Base-by-base conservation (phyloP, 208 protist species). In the Crithidia sp. region DNA sequence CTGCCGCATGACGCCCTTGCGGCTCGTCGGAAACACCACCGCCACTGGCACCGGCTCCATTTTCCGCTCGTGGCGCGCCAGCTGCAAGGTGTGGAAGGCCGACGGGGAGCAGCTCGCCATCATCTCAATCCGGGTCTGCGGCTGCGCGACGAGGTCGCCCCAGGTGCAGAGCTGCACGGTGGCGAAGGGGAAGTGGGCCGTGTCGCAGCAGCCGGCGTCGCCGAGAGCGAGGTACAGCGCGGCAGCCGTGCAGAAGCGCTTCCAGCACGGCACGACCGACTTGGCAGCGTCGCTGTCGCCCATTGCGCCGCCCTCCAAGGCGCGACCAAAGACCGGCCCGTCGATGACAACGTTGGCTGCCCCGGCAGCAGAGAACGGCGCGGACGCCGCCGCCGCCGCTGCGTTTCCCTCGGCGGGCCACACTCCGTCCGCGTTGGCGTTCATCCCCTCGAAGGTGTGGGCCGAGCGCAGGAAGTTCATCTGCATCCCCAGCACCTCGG, bases 191-290 rank as follows among this genome's bases (percentile, higher is more conserved):
- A 91, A 66, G 28, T 56, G 67, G 43, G 54, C 45, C 13, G 67
- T 67, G 74, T 89, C 86, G 69, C 81, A 92, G 41, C 78, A 81
- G 5, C 82, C 79, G 2, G 81, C 83, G 60, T 87, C 75, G 0
- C 79, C 87, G 12, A 92, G 69, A 16, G 83, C 63, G 28, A 87
- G 67, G 63, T 93, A 91, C 13, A 95, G 71, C 14, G 87, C 79
- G 9, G 81, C 79, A 2, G 77, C 67, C 12, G 79, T 83, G 63
- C 68, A 71, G 71, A 89, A 92, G 14, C 80, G 68, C 64, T 74
- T 71, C 90, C 87, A 95, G 41, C 63, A 55, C n/a, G 82, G 80
- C 16, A 88, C 72, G 3, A 73, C 60, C 28, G 53, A 57, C 45
- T 62, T 60, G 6, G 5, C 17, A 4, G 8, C 17, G 5, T 63